Conservation (phyloP, 495 filamentous ascomycete species). For the Xylaria telfairii region DNA sequence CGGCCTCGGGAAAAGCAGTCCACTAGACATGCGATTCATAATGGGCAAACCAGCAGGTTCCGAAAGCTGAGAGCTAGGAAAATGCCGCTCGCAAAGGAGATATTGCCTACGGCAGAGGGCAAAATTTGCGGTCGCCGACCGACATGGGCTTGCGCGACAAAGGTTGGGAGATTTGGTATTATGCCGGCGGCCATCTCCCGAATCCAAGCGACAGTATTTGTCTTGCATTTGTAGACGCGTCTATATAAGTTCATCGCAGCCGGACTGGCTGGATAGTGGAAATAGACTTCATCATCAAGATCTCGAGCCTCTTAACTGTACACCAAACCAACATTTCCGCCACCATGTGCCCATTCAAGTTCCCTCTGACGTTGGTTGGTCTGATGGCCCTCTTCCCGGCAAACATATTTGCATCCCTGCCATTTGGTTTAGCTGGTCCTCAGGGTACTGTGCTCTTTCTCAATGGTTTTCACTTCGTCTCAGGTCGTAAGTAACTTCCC, state of each 20-base stretch:
- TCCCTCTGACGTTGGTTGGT: constrained; percentile 10
- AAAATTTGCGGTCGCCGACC: neutral
- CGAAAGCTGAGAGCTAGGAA: neutral
- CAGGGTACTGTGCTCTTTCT: constrained; percentile 40
- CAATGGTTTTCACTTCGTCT: constrained; percentile 51
- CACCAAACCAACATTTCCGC: neutral
- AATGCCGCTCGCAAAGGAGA: neutral
- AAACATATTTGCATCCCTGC: constrained; percentile 27
- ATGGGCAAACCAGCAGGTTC: neutral
- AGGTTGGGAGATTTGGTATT: neutral
- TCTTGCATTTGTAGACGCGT: neutral
- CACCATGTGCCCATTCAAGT: constrained; percentile 26
- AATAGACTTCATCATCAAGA: neutral
- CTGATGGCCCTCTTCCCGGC: constrained; percentile 28
- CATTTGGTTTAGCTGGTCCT: constrained; percentile 39
- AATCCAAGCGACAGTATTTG: neutral
- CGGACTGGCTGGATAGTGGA: neutral
- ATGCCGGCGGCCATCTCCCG: neutral
- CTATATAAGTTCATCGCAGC: neutral
- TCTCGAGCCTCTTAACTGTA: neutral
- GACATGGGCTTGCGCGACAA: neutral
- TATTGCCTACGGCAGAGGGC: neutral
- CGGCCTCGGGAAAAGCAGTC: neutral
- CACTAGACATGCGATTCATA: neutral
- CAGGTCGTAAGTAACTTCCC: constrained; percentile 30